Evolutionary conservation across 2,329 filamentous ascomycete species (phyloP).

Genomic region (Epichloe aotearoae): DNA sequence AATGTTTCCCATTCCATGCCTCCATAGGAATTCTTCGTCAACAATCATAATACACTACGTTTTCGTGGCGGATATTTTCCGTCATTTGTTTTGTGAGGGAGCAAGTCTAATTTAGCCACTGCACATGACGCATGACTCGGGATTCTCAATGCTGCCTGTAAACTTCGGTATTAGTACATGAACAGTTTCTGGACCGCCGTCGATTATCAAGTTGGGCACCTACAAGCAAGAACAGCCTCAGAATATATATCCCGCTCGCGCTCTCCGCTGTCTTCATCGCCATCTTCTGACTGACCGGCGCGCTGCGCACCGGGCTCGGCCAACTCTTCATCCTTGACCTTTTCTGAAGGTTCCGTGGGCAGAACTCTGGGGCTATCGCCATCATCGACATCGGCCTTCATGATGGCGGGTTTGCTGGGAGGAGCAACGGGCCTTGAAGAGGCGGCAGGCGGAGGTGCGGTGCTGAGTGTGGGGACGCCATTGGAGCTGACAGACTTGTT

Average conservation of each 20-base stretch:
- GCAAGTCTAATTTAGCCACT: conserved; percentile 52
- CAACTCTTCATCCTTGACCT: conserved; percentile 52
- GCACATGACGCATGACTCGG: conserved; percentile 93
- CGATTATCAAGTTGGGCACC: conserved; percentile 23
- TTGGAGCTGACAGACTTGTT: conserved; percentile 30
- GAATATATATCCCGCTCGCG: conserved; percentile 91
- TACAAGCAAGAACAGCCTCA: conserved; percentile 78
- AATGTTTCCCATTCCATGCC: conserved; percentile 11
- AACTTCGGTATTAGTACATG: conserved; percentile 4
- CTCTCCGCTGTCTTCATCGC: conserved; percentile 54
- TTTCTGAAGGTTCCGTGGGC: conserved; percentile 54
- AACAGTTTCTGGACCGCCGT: not conserved
- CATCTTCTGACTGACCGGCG: conserved; percentile 55
- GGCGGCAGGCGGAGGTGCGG: conserved; percentile 45
- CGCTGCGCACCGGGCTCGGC: conserved; percentile 40
- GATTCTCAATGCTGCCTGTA: conserved; percentile 86
- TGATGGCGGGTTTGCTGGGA: conserved; percentile 49
- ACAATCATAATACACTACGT: conserved; percentile 16
- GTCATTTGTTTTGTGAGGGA: conserved; percentile 2
- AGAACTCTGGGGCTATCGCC: conserved; percentile 70
- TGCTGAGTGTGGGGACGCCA: conserved; percentile 55
- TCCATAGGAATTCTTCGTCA: conserved; percentile 18
- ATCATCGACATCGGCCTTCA: conserved; percentile 66
- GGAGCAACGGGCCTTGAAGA: conserved; percentile 35
- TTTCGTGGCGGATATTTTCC: not conserved